Conservation (phyloP, 106 monocot genomes). For the Dendrobium officinale region DNA sequence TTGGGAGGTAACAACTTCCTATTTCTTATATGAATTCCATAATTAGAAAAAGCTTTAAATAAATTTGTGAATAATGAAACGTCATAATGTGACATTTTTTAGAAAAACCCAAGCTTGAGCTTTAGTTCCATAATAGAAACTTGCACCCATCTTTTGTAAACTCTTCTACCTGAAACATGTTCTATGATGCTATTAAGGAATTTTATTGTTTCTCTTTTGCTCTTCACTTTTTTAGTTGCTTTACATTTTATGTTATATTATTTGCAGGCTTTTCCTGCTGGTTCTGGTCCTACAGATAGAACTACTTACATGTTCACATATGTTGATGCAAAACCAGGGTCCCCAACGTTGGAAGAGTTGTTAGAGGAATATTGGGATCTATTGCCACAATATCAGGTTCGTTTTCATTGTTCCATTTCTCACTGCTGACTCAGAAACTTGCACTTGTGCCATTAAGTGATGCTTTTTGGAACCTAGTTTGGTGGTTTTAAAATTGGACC, state of each 20-base stretch:
- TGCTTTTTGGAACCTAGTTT: too few species aligned
- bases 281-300: conserved; percentile 77
- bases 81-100: neutral
- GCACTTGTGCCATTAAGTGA: too few species aligned
- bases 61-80: neutral
- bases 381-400: conserved; percentile 83
- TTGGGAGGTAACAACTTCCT: conserved; percentile 70
- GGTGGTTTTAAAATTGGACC: too few species aligned
- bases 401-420: neutral
- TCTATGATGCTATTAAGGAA: neutral
- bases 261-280: conserved; percentile 89
- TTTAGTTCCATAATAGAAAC: neutral
- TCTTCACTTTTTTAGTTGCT: neutral
- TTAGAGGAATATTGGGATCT: conserved; percentile 86
- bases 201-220: neutral
- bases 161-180: neutral
- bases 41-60: neutral
- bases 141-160: neutral
- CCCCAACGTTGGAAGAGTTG: conserved; percentile 72
- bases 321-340: conserved; percentile 50
- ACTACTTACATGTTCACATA: conserved; percentile 97
- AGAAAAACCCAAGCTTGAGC: neutral
- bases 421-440: neutral
- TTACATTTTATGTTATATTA: neutral
- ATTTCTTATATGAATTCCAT: neutral